phyloP scores from a whole-genome alignment of 2,329 filamentous ascomycete genomes.

The Beauveria pseudobassiana region DNA sequence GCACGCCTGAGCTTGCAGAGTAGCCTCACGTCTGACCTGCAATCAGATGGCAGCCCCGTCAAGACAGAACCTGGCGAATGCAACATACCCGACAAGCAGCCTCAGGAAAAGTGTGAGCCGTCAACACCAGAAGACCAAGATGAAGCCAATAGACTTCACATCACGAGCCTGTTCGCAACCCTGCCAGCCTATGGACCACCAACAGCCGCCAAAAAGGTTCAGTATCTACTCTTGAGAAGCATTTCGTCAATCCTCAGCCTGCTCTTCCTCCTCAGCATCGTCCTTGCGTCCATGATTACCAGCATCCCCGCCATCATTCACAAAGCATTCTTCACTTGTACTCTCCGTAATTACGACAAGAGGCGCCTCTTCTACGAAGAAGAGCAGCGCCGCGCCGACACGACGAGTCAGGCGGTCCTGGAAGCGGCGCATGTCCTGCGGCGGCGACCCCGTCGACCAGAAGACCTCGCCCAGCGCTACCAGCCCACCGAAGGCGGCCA shows the following conservation, averaged over 20 bases:
- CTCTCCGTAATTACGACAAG: conserved; percentile 50
- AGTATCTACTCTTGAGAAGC: conserved; percentile 57
- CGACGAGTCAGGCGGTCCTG: conserved; percentile 56
- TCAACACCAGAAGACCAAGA: neutral
- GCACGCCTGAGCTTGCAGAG: neutral
- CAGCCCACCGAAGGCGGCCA: conserved; percentile 70
- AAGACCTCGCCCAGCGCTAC: conserved; percentile 47
- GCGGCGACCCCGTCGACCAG: conserved; percentile 31
- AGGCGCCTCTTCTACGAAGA: conserved; percentile 65
- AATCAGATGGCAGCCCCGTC: neutral
- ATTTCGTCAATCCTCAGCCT: conserved; percentile 72
- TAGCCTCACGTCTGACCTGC: neutral
- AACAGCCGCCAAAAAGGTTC: conserved; percentile 54
- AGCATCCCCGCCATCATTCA: conserved; percentile 48
- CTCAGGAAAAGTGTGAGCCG: neutral
- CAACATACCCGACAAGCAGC: neutral
- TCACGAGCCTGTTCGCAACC: conserved; percentile 1
- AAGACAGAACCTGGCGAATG: neutral
- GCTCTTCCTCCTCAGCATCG: conserved; percentile 67
- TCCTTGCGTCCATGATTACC: conserved; percentile 65
- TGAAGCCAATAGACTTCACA: neutral
- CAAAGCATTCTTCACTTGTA: conserved; percentile 45
- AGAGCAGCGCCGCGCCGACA: conserved; percentile 52
- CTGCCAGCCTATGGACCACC: conserved; percentile 73
- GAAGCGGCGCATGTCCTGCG: conserved; percentile 36